These are phyloP conservation scores for Torulaspora delbrueckii DNA, from an alignment of 805 yeast genomes.

Conservation along the genomic window DNA sequence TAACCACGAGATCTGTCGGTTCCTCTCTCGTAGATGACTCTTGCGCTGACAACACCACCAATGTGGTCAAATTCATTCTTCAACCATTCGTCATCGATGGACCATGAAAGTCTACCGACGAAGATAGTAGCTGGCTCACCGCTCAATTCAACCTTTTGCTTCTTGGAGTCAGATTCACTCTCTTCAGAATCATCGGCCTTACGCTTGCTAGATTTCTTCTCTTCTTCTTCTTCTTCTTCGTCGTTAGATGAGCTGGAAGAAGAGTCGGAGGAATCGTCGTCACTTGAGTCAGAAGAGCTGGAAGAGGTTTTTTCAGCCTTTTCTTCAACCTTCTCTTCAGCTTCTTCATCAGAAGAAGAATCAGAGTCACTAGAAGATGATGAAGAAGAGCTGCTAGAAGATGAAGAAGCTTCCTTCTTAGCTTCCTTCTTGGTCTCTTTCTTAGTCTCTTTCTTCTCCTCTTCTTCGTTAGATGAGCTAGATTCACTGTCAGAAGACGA, in stretches of 20 bases:
- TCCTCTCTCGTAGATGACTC: conserved; percentile 90
- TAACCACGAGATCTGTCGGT: conserved; percentile 94
- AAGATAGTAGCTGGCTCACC: conserved; percentile 83
- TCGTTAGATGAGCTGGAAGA: conserved; percentile 11
- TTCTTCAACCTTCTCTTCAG: conserved; percentile 33
- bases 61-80: conserved; percentile 73
- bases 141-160: conserved; percentile 39
- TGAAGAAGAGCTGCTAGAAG: conserved; percentile 14
- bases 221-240: conserved; percentile 27
- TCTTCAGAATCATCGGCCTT: conserved; percentile 35
- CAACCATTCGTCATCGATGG: conserved; percentile 92
- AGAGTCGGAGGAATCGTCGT: conserved; percentile 5
- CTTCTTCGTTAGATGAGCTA: neutral
- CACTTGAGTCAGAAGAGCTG: conserved; percentile 32
- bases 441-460: conserved; percentile 6
- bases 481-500: conserved; percentile 33
- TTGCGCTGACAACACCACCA: conserved; percentile 82
- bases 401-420: conserved; percentile 4
- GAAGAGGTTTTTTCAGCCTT: conserved; percentile 37
- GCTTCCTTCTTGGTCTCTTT: neutral
- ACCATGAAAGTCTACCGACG: conserved; percentile 97
- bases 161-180: conserved; percentile 36
- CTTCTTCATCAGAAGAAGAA: conserved; percentile 29
- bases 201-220: conserved; percentile 33
- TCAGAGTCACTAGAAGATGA: conserved; percentile 20